A percentile compares a stretch with the other conserved stretches of the same genome.
Conservation (phyloP, 768 basidiomycete genomes). For the Glaciozyma martinii region DNA sequence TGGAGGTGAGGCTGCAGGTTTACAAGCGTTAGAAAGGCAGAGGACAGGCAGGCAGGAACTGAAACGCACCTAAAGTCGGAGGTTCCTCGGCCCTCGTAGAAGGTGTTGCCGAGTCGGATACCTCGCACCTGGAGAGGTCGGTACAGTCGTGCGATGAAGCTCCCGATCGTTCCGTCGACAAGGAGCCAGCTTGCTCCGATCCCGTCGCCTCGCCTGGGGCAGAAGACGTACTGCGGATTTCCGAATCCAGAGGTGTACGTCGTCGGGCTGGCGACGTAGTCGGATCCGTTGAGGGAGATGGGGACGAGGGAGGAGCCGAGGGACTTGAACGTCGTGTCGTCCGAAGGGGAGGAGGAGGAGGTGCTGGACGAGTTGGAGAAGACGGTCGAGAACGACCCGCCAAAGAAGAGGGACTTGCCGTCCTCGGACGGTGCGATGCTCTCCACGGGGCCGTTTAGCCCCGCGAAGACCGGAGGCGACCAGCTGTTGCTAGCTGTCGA, state of each 20-base stretch:
- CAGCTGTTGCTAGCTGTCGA: slow-evolving; percentile 45
- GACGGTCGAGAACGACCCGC: slow-evolving; percentile 63
- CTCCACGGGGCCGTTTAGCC: slow-evolving; percentile 59
- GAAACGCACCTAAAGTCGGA: slow-evolving; percentile 68
- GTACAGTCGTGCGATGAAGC: slow-evolving; percentile 70
- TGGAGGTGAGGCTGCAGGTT: slow-evolving; percentile 44
- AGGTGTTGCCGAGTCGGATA: slow-evolving; percentile 83
- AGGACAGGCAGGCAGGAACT: not conserved
- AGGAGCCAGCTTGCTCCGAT: slow-evolving; percentile 78
- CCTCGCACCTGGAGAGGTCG: slow-evolving; percentile 65
- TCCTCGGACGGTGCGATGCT: slow-evolving; percentile 70
- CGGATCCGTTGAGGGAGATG: slow-evolving; percentile 35
- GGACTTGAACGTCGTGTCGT: slow-evolving; percentile 51
- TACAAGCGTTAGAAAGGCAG: not conserved
- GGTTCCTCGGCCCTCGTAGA: slow-evolving; percentile 68
- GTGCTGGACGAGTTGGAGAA: slow-evolving; percentile 69
- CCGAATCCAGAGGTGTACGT: slow-evolving; percentile 29
- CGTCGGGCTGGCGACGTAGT: slow-evolving; percentile 36
- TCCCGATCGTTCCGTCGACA: slow-evolving; percentile 57
- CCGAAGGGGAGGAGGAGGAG: slow-evolving; percentile 61
- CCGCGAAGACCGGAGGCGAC: slow-evolving; percentile 70
- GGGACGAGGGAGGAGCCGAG: slow-evolving; percentile 51
- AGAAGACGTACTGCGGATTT: slow-evolving; percentile 53
- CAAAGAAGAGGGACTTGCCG: slow-evolving; percentile 66
- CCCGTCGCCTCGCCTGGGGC: slow-evolving; percentile 65